Percentiles rank a stretch among this genome's conserved stretches.
Evolutionary conservation across 2,329 filamentous ascomycete genomes (phyloP).

Genomic region (Xylariaceae sp.): DNA sequence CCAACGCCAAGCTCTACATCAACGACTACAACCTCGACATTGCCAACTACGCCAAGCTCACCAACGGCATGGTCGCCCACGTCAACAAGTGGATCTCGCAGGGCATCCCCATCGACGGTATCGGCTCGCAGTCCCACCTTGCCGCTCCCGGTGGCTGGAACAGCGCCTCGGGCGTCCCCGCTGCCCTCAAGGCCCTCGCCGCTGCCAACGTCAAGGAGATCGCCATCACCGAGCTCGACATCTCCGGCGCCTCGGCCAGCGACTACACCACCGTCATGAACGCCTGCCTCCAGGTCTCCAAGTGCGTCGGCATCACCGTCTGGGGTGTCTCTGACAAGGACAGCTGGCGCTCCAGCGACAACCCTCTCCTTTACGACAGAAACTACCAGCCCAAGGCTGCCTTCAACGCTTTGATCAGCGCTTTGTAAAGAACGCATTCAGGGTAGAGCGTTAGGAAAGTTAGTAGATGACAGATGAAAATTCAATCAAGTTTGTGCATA

Average conservation of each 20-base stretch:
- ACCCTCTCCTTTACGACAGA: not conserved
- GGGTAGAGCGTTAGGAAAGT: not conserved
- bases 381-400: slow-evolving; percentile 1
- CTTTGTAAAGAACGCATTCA: not conserved
- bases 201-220: slow-evolving; percentile 38
- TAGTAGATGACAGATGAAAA: not conserved
- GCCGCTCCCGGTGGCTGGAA: slow-evolving; percentile 33
- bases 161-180: slow-evolving; percentile 32
- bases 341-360: slow-evolving; percentile 1
- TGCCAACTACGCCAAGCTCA: slow-evolving; percentile 51
- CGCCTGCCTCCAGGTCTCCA: slow-evolving; percentile 50
- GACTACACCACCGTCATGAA: slow-evolving; percentile 54
- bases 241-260: slow-evolving; percentile 46
- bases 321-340: slow-evolving; percentile 41
- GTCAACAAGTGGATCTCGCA: slow-evolving; percentile 58
- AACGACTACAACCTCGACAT: slow-evolving; percentile 67
- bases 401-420: not conserved
- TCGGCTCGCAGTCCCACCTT: slow-evolving; percentile 48
- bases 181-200: slow-evolving; percentile 1
- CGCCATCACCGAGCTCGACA: slow-evolving; percentile 59
- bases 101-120: slow-evolving; percentile 57
- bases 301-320: slow-evolving; percentile 61
- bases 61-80: slow-evolving; percentile 42
- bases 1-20: slow-evolving; percentile 64
- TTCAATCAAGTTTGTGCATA: too few relatives aligned